Percentiles rank a stretch among this genome's conserved stretches.
Conservation (phyloP, 306 rosid genomes). For the Pterocarpus santalinus region DNA sequence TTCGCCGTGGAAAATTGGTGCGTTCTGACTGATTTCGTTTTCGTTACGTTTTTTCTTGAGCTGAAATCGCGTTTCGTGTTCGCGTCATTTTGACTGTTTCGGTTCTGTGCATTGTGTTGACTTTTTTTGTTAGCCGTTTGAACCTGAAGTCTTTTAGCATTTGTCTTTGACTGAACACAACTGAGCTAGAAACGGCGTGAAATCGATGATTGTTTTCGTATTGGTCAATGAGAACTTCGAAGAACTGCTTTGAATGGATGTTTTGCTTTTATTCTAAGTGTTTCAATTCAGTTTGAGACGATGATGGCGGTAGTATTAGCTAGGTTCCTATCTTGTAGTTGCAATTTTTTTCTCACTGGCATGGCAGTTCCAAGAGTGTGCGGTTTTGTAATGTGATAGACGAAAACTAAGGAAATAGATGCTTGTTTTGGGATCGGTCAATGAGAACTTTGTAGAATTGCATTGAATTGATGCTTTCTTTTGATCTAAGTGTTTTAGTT, state of each 20-base stretch:
- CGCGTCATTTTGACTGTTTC: conserved; percentile 14
- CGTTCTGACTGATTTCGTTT: conserved; percentile 1
- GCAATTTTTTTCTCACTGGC: not conserved
- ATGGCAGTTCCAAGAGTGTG: not conserved
- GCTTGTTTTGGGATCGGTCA: not conserved
- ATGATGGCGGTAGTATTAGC: not conserved
- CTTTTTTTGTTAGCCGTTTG: not conserved
- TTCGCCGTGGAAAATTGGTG: not conserved
- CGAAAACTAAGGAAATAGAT: not conserved
- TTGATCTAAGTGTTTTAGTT: not conserved
- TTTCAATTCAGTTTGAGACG: not conserved
- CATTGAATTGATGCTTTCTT: not conserved
- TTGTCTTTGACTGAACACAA: conserved; percentile 37
- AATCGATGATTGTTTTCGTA: not conserved
- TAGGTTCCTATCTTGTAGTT: conserved; percentile 1
- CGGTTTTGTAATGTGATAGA: not conserved
- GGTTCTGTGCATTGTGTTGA: conserved; percentile 40
- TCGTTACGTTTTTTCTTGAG: not conserved
- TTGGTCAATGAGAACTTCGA: not conserved
- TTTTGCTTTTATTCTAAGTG: not conserved
- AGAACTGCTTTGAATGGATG: not conserved
- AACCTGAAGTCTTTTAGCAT: conserved; percentile 37
- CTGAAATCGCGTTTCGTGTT: conserved; percentile 12
- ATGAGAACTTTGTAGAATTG: not conserved
- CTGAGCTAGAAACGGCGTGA: conserved; percentile 10